A percentile compares a stretch with the other conserved stretches of the same genome.
These are phyloP conservation scores for Taiozyma onychis DNA, from an alignment of 1,139 yeast species.

Conservation along the genomic window DNA sequence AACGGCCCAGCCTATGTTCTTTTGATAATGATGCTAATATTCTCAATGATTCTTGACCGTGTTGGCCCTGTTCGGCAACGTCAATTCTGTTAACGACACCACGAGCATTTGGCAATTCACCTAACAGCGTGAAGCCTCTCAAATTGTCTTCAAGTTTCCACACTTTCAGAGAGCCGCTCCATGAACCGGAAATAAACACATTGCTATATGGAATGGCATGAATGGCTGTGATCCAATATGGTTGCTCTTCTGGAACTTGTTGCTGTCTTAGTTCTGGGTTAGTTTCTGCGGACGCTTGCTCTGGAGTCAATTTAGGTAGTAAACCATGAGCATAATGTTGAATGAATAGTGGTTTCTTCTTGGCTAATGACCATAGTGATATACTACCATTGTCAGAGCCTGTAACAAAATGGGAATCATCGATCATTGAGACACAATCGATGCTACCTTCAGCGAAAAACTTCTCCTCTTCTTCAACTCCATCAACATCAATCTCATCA, in stretches of 20 bases:
- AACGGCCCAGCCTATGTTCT: conserved; percentile 85
- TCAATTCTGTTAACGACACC: conserved; percentile 74
- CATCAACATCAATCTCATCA: conserved; percentile 26
- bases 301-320: conserved; percentile 43
- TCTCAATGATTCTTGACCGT: conserved; percentile 43
- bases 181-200: conserved; percentile 81
- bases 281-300: conserved; percentile 66
- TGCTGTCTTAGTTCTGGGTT: conserved; percentile 33
- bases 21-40: conserved; percentile 68
- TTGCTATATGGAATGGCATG: conserved; percentile 89
- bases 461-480: conserved; percentile 29
- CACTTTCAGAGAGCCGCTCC: conserved; percentile 67
- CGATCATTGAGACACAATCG: conserved; percentile 87
- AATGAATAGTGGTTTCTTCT: conserved; percentile 78
- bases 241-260: conserved; percentile 65
- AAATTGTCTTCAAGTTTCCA: conserved; percentile 72
- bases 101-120: conserved; percentile 49
- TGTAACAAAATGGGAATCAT: conserved; percentile 86
- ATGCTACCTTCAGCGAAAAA: conserved; percentile 78
- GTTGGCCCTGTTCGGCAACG: conserved; percentile 50
- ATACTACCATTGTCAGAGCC: conserved; percentile 94
- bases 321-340: conserved; percentile 75
- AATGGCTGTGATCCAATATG: conserved; percentile 81
- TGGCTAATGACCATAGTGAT: conserved; percentile 81
- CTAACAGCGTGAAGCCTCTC: conserved; percentile 52